Percentiles rank a stretch among this genome's conserved stretches.
Evolutionary conservation across 2,329 filamentous ascomycete genomes (phyloP).

Genomic region (Rhynchosporium graminicola): DNA sequence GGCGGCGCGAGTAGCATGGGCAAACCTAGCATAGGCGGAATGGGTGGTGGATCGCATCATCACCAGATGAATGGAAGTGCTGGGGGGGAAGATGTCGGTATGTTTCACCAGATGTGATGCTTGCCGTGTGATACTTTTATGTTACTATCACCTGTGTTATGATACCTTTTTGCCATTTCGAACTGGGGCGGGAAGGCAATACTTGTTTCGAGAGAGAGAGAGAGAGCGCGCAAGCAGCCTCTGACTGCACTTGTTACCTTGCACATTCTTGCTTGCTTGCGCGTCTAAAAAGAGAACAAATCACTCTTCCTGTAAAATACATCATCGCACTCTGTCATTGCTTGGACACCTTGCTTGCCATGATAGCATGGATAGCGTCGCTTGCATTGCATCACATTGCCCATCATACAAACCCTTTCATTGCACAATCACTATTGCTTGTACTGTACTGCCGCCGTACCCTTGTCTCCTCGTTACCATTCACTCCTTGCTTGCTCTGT

Average conservation of each 20-base stretch:
- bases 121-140: slow-evolving; percentile 46
- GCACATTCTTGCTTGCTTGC: slow-evolving; percentile 23
- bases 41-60: slow-evolving; percentile 69
- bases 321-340: slow-evolving; percentile 40
- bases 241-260: neutral
- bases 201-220: slow-evolving; percentile 16
- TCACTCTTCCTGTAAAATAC: slow-evolving; percentile 42
- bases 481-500: slow-evolving; percentile 17
- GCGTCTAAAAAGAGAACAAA: slow-evolving; percentile 27
- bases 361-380: slow-evolving; percentile 18
- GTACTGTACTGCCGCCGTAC: slow-evolving; percentile 33
- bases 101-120: slow-evolving; percentile 80
- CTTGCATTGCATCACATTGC: slow-evolving; percentile 26
- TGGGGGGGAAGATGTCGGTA: slow-evolving; percentile 86
- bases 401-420: slow-evolving; percentile 37
- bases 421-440: slow-evolving; percentile 14
- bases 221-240: slow-evolving; percentile 20
- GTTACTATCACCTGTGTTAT: slow-evolving; percentile 40
- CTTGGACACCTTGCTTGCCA: slow-evolving; percentile 28
- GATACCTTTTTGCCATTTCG: slow-evolving; percentile 28
- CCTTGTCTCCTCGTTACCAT: slow-evolving; percentile 23
- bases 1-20: slow-evolving; percentile 51
- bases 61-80: slow-evolving; percentile 71
- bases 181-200: slow-evolving; percentile 33
- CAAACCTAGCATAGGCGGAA: slow-evolving; percentile 65